A percentile compares a stretch with the other conserved stretches of the same genome.
Conservation (phyloP, 2,329 filamentous ascomycete genomes). For the Alternaria sp. region DNA sequence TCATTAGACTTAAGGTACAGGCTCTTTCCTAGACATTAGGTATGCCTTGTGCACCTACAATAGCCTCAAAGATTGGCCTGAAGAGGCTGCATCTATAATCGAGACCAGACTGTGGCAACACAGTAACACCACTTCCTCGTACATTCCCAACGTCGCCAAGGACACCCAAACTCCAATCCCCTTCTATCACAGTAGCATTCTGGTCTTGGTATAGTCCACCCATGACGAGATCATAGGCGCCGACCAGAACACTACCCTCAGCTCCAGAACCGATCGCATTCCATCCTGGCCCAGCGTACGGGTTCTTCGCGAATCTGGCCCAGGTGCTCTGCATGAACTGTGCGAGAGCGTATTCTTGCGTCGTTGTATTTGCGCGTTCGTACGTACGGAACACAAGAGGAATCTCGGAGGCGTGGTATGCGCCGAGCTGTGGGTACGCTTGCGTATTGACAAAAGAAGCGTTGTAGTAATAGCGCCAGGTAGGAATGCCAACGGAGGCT, state of each 20-base stretch:
- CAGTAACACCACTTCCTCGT: slow-evolving; percentile 25
- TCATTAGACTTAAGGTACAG: background rate
- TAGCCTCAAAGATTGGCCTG: slow-evolving; percentile 24
- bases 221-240: slow-evolving; percentile 17
- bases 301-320: slow-evolving; percentile 42
- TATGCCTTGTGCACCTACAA: slow-evolving; percentile 23
- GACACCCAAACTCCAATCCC: slow-evolving; percentile 28
- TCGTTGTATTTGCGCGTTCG: slow-evolving; percentile 21
- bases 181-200: slow-evolving; percentile 12
- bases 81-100: slow-evolving; percentile 27
- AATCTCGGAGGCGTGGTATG: slow-evolving; percentile 37
- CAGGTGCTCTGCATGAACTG: slow-evolving; percentile 34
- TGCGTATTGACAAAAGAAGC: slow-evolving; percentile 38
- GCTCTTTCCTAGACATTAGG: slow-evolving; percentile 3
- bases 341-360: slow-evolving; percentile 28
- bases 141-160: slow-evolving; percentile 29
- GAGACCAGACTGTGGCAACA: slow-evolving; percentile 24
- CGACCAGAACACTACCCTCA: slow-evolving; percentile 19
- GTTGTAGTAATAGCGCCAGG: slow-evolving; percentile 44
- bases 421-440: slow-evolving; percentile 21
- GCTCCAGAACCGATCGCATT: slow-evolving; percentile 28
- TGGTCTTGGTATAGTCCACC: slow-evolving; percentile 15
- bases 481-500: slow-evolving; percentile 29
- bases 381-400: slow-evolving; percentile 36
- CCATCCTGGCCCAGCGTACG: slow-evolving; percentile 35